Base-by-base conservation (phyloP, 2,329 filamentous ascomycete species). In the Aspergillus fructus region DNA sequence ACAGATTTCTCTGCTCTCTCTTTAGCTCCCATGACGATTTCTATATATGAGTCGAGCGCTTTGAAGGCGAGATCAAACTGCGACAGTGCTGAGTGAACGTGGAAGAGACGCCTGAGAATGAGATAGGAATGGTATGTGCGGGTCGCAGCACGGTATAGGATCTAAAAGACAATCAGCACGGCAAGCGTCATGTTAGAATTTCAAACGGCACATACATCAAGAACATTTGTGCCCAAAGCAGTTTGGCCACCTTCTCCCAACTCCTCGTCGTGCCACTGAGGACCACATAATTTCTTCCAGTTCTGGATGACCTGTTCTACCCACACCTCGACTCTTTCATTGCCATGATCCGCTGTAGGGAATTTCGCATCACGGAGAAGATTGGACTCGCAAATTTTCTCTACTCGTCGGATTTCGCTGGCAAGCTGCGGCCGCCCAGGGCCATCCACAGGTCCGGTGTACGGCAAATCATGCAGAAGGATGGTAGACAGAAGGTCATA, bases 111-210 rank as follows among this genome's bases (percentile, higher is more conserved):
- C 57, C 93, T 84, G 30, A 99, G 78, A 60, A 97, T 90, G 9
- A 91, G 80, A 1, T 93, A 96, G 1, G 94, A 99, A 74, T 99
- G 94, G 69, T 94, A 99, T 0, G 93, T 96, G 74, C 94, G 96
- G 9, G 89, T 91, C 7, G 93, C 91, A 21, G 93, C 91, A 40
- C 89, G 89, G 74, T 97, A 99, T 6, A 99, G 81, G 27, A 92
- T 90, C 73, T 94, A 55, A 39, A 15, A 43, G 52, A 40, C n/a
- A 50, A 51, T 70, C 48, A 70, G 62, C 49, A 19, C 17, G 24
- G 34, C 30, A 12, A 8, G 12, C 15, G 12, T 23, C n/a, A n/a
- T 8, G 23, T 33, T 12, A 6, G 24, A 39, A 13, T 17, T 9
- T 19, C 23, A 21, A 17, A 40, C 9, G 43, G 48, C 45, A 69